phyloP scores from a whole-genome alignment of 2,329 filamentous ascomycete species.

The Colletotrichum camelliae region DNA sequence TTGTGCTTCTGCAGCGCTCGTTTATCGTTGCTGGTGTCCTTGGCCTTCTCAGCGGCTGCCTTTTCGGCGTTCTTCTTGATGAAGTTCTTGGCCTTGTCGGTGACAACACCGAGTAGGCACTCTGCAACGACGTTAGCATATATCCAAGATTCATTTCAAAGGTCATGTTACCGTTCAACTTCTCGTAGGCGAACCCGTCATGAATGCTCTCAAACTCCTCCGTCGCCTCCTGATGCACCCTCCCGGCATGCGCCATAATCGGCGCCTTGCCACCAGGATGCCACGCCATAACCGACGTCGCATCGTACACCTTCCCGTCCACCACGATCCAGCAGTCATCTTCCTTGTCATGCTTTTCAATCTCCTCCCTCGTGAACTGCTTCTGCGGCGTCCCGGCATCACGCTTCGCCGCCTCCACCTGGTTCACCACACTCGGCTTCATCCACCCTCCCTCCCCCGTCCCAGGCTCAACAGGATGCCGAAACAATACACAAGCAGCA shows the following conservation, averaged over 20 bases:
- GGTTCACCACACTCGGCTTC: constrained; percentile 49
- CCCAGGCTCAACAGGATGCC: constrained; percentile 50
- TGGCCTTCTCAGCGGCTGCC: constrained; percentile 39
- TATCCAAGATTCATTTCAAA: background rate
- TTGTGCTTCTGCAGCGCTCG: constrained; percentile 46
- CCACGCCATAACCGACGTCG: constrained; percentile 50
- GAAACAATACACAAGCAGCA: constrained; percentile 40
- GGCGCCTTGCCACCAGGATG: constrained; percentile 55
- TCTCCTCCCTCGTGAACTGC: constrained; percentile 57
- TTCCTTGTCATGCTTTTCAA: constrained; percentile 54
- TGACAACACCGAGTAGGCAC: constrained; percentile 53
- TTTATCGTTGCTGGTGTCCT: constrained; percentile 30
- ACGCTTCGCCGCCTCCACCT: constrained; percentile 48
- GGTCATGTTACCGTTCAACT: constrained; percentile 43
- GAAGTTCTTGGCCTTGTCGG: constrained; percentile 50
- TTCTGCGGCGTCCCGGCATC: constrained; percentile 49
- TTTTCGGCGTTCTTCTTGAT: constrained; percentile 49
- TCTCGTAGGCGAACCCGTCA: constrained; percentile 54
- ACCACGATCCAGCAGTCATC: constrained; percentile 60
- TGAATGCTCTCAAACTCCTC: constrained; percentile 56
- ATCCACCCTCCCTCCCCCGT: constrained; percentile 55
- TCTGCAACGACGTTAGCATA: constrained; percentile 34
- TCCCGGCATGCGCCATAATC: constrained; percentile 54
- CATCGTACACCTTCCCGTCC: constrained; percentile 56
- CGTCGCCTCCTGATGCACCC: constrained; percentile 52